Percentiles rank a stretch among this genome's conserved stretches.
Evolutionary conservation across 306 rosid species (phyloP).

Genomic region (Erythrophleum fordii): DNA sequence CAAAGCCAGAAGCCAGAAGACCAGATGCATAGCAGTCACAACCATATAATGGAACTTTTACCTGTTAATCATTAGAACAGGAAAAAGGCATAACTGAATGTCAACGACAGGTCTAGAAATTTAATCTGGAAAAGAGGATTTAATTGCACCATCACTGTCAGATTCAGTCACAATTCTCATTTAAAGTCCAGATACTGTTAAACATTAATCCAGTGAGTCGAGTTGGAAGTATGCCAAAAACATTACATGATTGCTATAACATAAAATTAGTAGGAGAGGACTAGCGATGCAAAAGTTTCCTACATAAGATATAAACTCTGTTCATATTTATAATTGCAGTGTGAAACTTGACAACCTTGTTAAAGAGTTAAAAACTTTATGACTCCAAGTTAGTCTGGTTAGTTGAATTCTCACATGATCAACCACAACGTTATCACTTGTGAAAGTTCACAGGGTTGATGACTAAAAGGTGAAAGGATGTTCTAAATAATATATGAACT

Average conservation of each 20-base stretch:
- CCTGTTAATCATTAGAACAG: slow-evolving; percentile 53
- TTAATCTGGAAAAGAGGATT: background rate
- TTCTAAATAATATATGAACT: background rate
- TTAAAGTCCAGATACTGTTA: background rate
- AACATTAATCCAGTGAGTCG: background rate
- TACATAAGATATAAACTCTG: background rate
- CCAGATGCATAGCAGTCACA: slow-evolving; percentile 99
- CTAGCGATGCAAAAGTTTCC: background rate
- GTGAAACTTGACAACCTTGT: background rate
- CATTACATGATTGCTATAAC: background rate
- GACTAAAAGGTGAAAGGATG: background rate
- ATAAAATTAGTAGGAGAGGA: background rate
- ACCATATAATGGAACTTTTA: slow-evolving; percentile 87
- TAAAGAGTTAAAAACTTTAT: background rate
- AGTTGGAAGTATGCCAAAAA: background rate
- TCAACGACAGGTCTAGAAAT: background rate
- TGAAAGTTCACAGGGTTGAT: too few species aligned
- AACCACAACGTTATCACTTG: background rate
- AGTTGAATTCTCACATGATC: background rate
- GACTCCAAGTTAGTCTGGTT: background rate
- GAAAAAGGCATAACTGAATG: slow-evolving; percentile 3
- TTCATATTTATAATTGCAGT: too few species aligned
- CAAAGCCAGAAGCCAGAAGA: slow-evolving; percentile 89
- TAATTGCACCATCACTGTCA: background rate
- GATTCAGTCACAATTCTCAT: slow-evolving; percentile 1